These are phyloP conservation scores for Chlamydomonas sphaeroides DNA, from an alignment of 139 green algal genomes.

Conservation along the genomic window DNA sequence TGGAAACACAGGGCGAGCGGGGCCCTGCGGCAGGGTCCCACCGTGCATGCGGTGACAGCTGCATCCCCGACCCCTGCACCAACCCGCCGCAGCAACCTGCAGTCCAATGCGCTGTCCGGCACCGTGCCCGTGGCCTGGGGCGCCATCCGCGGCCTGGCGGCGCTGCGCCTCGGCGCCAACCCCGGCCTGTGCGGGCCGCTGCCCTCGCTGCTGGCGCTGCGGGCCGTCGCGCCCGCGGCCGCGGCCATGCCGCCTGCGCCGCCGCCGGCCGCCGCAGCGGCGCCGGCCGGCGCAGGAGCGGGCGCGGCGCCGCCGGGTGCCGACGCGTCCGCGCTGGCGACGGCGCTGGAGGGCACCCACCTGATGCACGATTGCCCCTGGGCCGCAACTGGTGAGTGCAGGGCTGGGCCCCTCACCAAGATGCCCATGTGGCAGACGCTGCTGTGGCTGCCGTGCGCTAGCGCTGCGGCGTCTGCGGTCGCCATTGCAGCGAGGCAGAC, in stretches of 20 bases:
- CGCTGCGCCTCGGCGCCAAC: neutral
- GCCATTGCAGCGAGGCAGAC: too few relatives aligned
- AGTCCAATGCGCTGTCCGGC: conserved; percentile 7
- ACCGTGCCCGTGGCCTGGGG: conserved; percentile 27
- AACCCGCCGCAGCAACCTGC: conserved; percentile 13
- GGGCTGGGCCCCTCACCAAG: too few relatives aligned
- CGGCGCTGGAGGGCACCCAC: conserved; percentile 4
- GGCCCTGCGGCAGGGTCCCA: too few relatives aligned
- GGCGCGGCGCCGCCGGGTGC: neutral
- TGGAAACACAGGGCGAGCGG: too few relatives aligned
- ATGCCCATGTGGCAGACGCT: too few relatives aligned
- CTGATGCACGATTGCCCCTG: conserved; percentile 29
- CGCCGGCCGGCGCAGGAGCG: too few relatives aligned
- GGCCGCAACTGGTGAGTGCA: neutral
- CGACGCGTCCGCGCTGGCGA: neutral
- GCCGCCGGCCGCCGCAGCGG: neutral
- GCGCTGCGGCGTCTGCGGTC: too few relatives aligned
- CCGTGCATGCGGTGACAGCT: too few relatives aligned
- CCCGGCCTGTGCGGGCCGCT: conserved; percentile 11
- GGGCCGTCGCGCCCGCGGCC: neutral
- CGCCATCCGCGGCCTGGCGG: neutral
- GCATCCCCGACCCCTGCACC: too few relatives aligned
- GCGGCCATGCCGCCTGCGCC: too few relatives aligned
- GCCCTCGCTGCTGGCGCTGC: neutral
- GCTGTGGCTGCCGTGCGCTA: too few relatives aligned